Base-by-base conservation (phyloP, 768 basidiomycete genomes). In the Calocybe gangraenosa region DNA sequence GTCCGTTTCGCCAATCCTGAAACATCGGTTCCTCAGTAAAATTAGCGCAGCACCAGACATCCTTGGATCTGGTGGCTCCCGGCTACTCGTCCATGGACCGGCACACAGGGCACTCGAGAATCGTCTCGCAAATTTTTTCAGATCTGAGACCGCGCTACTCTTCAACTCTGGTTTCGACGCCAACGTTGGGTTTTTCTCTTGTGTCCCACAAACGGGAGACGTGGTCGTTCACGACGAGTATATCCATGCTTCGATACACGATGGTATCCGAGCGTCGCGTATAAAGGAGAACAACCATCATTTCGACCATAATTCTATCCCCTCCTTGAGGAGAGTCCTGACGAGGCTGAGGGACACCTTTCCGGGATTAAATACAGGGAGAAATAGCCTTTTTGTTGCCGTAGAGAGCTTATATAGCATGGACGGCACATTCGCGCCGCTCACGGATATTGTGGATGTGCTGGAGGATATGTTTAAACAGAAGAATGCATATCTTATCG, bases 101-200 rank as follows among this genome's bases (percentile, higher is more conserved):
- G 70, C 80, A 0, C 93, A 96, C 62, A 68, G 65, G 15, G 67
- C 72, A 7, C 74, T 98, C 33, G 94, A 98, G 59, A 64, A 63
- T 3, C 78, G 92, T 2, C 70, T 93, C 7, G 69, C 70, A 2
- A 53, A 40, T 1, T 86, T 89, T 60, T 91, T 93, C 64, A 54
- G 62, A 13, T 67, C 78, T 5, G 67, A 69, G 28, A 69, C 81
- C 0, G 88, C 87, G 0, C 70, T 96, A 7, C 72, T 96, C 3
- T 94, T 93, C 76, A 93, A 92, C 63, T 92, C 89, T 0, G 93
- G 93, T 0, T 94, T 85, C 61, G 93, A 95, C 63, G 92, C 92
- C 7, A 98, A 95, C 59, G 85, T 84, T 2, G 87, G 84, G 0
- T 80, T 95, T 63, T 94, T 94, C 67, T 71, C 87, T 0, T 78